Base-by-base conservation (phyloP, 2,329 filamentous ascomycete species). In the Paraphaeosphaeria sporulosa region DNA sequence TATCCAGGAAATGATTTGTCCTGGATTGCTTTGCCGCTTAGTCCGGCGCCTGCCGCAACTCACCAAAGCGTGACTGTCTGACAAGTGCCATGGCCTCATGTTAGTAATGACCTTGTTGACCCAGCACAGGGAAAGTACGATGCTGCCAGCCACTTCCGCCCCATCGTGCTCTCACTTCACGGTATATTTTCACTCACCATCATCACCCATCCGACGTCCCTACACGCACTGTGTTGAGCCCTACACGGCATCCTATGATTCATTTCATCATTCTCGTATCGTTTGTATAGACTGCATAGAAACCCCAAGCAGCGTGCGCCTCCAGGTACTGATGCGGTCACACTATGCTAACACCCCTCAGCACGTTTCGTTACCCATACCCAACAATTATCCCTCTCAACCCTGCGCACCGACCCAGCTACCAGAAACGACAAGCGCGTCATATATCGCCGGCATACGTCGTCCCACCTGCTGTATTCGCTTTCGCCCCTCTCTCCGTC, bases 291-390 rank as follows among this genome's bases (percentile, higher is more conserved):
- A 53, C 15, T 10, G 17, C 5, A n/a, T 53, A 42, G 32, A n/a
- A 52, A 13, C 15, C 8, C 10, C n/a, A 38, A 19, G 23, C 38
- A 44, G 38, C 38, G 38, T 54, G n/a, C 38, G 38, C 8, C 12
- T 15, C 7, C 44, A 27, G 5, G 23, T 21, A 17, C 6, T 5
- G 3, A 6, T 42, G n/a, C 15, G n/a, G 21, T 4, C 34, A 17
- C 13, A 42, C 9, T 19, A 30, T 54, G 27, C 38, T 54, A 25
- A 54, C 51, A 43, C 6, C 25, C 2, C 12, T 9, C 25, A 54
- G 51, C 51, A 54, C 51, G 51, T 43, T 43, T 44, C 51, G 51
- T 23, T 44, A 43, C 25, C 25, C 8, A 0, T 44, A 44, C 51
- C 38, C 38, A 32, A 54, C 51, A 25, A n/a, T 8, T 25, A 21